Evolutionary conservation across 371 early-diverging fungal species (phyloP).

Genomic region (Dichotomocladium elegans): DNA sequence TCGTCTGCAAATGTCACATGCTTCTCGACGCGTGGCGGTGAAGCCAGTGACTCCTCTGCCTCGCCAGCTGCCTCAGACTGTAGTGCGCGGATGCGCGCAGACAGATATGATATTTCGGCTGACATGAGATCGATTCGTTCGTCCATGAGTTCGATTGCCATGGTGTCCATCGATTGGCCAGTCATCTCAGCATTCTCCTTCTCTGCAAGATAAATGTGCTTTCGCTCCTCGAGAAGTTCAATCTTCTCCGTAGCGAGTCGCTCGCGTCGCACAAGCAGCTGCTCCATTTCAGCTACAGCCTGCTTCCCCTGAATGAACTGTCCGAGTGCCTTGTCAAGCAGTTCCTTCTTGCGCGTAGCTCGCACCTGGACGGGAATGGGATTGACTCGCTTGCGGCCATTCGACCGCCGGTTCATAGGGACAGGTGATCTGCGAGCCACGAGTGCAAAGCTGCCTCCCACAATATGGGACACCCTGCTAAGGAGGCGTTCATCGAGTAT

Average conservation of each 20-base stretch:
- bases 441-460: conserved; percentile 42
- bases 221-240: conserved; percentile 69
- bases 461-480: conserved; percentile 35
- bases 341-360: conserved; percentile 50
- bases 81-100: conserved; percentile 65
- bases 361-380: conserved; percentile 40
- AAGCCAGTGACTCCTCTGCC: no score
- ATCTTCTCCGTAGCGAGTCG: conserved; percentile 64
- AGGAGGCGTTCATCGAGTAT: conserved; percentile 39
- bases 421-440: conserved; percentile 20
- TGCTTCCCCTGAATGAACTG: conserved; percentile 50
- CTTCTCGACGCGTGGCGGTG: conserved; percentile 12
- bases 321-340: conserved; percentile 58
- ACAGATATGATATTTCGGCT: conserved; percentile 75
- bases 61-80: conserved; percentile 72
- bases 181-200: conserved; percentile 50
- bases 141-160: conserved; percentile 67
- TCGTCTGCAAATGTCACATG: conserved; percentile 49
- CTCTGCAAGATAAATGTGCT: conserved; percentile 61
- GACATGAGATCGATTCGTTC: conserved; percentile 82
- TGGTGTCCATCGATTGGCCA: conserved; percentile 48
- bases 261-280: conserved; percentile 51
- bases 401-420: background rate
- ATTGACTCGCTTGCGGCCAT: conserved; percentile 15
- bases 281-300: conserved; percentile 49